Evolutionary conservation across 345 rosid species (phyloP), one percentile per base, ranked within the genome.

Genomic region (Gossypium longicalyx): DNA sequence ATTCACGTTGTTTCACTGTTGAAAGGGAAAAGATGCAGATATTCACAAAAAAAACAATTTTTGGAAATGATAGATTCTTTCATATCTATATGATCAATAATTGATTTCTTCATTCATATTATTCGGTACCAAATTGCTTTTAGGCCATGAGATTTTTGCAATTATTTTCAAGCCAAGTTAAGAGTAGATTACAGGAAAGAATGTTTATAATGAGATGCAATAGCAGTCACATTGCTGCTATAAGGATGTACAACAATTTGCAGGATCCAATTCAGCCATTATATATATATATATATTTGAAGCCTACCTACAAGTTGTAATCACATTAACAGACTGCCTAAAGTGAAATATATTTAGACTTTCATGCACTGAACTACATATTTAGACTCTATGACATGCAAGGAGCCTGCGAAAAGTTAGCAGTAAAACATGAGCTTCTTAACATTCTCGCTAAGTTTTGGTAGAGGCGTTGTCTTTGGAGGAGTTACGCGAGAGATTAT

Each of bases 371-470:
- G 71, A 60, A 63, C 56, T 51, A 51, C 56, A 51, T 2, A 48
- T 12, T 48, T 48, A 11, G 4, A 54, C 27, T 25, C 29, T 52
- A 34, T 9, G 71, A 49, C 58, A 71, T 45, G 76, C 68, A 73
- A 47, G 10, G 67, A 3, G 5, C 34, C 71, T 29, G 63, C 15
- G 65, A 71, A 29, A 27, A 74, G 20, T 88, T 86, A 94, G 83
- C 98, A 94, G 74, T 92, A 94, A 79, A 94, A 94, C 98, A 94
- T 94, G 23, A 94, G 93, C 58, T 89, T 89, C 86, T 85, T 92
- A 11, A 94, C 84, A 76, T 91, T 94, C 75, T 94, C 98, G 78
- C 91, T 88, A 44, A 92, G 80, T 82, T 86, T 89, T 0, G 97
- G 97, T 2, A 94, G 70, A 44, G 97, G 98, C 9, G 88, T 73